These are phyloP conservation scores for Penicillium brevicompactum DNA, from an alignment of 2,329 filamentous ascomycete genomes.

Conservation along the genomic window DNA sequence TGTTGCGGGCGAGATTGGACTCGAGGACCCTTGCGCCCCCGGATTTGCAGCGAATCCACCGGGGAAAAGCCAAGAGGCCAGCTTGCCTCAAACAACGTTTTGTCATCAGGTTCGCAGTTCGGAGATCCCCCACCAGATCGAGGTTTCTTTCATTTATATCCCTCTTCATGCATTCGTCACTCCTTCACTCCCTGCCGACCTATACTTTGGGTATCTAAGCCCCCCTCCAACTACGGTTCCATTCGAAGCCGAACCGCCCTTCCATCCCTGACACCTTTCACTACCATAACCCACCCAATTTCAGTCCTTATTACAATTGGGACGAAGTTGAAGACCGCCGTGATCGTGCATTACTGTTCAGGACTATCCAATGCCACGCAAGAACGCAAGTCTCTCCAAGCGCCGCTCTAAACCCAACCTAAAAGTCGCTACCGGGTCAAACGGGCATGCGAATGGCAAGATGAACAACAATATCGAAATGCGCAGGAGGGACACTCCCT, in stretches of 20 bases:
- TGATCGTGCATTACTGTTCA: background rate
- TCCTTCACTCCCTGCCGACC: slow-evolving; percentile 1
- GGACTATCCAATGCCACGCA: slow-evolving; percentile 39
- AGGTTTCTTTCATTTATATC: slow-evolving; percentile 6
- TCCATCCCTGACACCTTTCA: slow-evolving; percentile 1
- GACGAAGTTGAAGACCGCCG: background rate
- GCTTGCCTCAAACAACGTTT: slow-evolving; percentile 11
- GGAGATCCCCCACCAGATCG: slow-evolving; percentile 6
- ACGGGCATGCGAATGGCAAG: slow-evolving; percentile 34
- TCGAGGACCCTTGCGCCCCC: background rate
- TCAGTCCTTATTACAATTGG: background rate
- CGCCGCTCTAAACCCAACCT: slow-evolving; percentile 43
- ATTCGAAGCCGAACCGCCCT: background rate
- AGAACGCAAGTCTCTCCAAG: slow-evolving; percentile 36
- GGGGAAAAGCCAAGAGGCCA: slow-evolving; percentile 11
- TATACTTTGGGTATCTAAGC: background rate
- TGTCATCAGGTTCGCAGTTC: slow-evolving; percentile 4
- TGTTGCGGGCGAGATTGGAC: background rate
- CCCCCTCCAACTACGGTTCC: background rate
- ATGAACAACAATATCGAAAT: slow-evolving; percentile 52
- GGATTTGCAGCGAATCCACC: slow-evolving; percentile 8
- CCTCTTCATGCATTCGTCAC: slow-evolving; percentile 21
- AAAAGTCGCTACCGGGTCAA: slow-evolving; percentile 39
- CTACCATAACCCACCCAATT: slow-evolving; percentile 1
- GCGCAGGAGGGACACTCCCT: slow-evolving; percentile 48